Conservation (phyloP, 805 yeast genomes). For the Schwanniomyces polymorphus region DNA sequence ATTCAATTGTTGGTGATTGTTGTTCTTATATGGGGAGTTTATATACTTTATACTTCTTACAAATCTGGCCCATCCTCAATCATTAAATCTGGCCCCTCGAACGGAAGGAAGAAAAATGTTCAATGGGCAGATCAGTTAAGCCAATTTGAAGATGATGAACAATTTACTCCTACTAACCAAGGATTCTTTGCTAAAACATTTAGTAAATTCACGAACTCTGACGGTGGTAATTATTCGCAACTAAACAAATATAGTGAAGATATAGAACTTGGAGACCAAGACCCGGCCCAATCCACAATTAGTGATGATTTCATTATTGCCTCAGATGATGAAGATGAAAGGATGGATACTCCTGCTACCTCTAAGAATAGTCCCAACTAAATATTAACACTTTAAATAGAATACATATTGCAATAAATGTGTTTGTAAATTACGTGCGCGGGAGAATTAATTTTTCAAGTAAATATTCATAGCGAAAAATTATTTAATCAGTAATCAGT, state of each 20-base stretch:
- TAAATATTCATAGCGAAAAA: background rate
- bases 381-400: background rate
- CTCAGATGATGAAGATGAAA: constrained; percentile 45
- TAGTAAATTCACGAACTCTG: constrained; percentile 29
- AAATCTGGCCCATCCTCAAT: constrained; percentile 41
- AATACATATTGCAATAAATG: background rate
- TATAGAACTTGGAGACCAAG: constrained; percentile 42
- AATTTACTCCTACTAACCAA: constrained; percentile 21
- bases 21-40: constrained; percentile 41
- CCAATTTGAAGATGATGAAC: constrained; percentile 29
- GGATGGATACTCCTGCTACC: background rate
- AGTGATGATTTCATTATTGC: constrained; percentile 47
- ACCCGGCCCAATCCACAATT: constrained; percentile 8
- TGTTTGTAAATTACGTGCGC: background rate
- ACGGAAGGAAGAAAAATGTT: constrained; percentile 42
- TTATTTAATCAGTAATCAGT: background rate
- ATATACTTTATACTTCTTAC: constrained; percentile 36
- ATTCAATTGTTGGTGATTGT: constrained; percentile 40
- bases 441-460: background rate
- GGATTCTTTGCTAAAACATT: constrained; percentile 39
- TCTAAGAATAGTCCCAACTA: background rate
- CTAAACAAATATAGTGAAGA: constrained; percentile 24
- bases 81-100: constrained; percentile 31
- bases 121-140: constrained; percentile 49
- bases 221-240: constrained; percentile 28